These are phyloP conservation scores for Venturiaceae sp. DNA, from an alignment of 2,329 filamentous ascomycete genomes.

Conservation along the genomic window DNA sequence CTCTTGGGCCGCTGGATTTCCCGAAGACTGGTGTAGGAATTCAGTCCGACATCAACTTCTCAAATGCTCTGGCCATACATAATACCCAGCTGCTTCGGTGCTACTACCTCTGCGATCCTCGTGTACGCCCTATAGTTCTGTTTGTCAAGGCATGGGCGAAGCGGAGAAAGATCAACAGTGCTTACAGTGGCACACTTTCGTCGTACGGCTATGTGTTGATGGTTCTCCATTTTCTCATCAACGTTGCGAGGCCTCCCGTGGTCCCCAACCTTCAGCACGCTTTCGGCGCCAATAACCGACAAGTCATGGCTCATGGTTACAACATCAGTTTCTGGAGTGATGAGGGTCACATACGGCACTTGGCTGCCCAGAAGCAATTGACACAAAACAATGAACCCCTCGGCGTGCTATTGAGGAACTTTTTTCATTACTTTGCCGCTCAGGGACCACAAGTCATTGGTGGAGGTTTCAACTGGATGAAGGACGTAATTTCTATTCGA, in stretches of 20 bases:
- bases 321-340: conserved; percentile 72
- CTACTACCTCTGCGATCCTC: conserved; percentile 69
- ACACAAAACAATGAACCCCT: conserved; percentile 61
- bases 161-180: conserved; percentile 72
- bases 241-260: conserved; percentile 70
- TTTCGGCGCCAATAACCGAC: conserved; percentile 21
- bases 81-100: conserved; percentile 77
- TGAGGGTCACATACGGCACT: conserved; percentile 55
- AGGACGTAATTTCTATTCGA: conserved; percentile 69
- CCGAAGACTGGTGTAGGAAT: conserved; percentile 69
- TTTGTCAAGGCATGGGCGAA: conserved; percentile 93
- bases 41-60: conserved; percentile 88
- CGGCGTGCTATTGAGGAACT: conserved; percentile 65
- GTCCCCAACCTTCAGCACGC: conserved; percentile 67
- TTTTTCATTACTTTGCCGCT: conserved; percentile 80
- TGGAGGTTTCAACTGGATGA: conserved; percentile 67
- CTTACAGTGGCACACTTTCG: conserved; percentile 76
- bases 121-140: conserved; percentile 68
- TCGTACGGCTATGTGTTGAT: conserved; percentile 90
- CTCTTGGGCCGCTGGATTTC: conserved; percentile 56
- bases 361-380: conserved; percentile 49
- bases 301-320: conserved; percentile 44
- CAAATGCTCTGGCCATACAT: conserved; percentile 70
- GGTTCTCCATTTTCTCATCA: conserved; percentile 84
- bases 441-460: conserved; percentile 23